Conservation (phyloP, 352 stramenopile species). For the Globisporangium iwayamae region DNA sequence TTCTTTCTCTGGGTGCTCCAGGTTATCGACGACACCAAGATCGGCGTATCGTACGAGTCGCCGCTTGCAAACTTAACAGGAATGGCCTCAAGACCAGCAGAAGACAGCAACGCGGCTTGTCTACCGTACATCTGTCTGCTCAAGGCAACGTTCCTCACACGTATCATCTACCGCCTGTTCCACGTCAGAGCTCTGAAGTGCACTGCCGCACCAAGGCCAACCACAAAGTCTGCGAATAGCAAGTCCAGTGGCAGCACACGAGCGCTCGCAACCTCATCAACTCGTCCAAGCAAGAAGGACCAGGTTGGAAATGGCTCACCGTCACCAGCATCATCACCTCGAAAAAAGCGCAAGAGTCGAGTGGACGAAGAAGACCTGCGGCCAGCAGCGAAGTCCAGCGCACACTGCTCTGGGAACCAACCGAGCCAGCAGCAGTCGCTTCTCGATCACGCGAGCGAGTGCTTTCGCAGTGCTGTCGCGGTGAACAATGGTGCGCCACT, state of each 20-base stretch:
- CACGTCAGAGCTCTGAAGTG: slow-evolving; percentile 28
- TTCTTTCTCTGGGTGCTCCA: slow-evolving; percentile 60
- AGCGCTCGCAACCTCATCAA: not conserved
- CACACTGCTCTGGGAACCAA: not conserved
- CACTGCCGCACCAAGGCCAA: slow-evolving; percentile 3
- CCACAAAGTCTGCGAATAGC: slow-evolving; percentile 9
- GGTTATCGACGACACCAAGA: slow-evolving; percentile 33
- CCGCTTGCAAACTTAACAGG: not conserved
- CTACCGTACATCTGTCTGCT: slow-evolving; percentile 37
- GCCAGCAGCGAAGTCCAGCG: not conserved
- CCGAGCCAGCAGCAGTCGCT: not conserved
- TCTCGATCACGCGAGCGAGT: slow-evolving; percentile 16
- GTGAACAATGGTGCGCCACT: slow-evolving; percentile 34
- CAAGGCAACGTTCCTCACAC: slow-evolving; percentile 48
- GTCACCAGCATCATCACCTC: slow-evolving; percentile 14
- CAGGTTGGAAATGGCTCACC: not conserved
- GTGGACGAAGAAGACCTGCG: not conserved
- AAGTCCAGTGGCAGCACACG: slow-evolving; percentile 11
- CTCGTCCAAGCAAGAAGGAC: slow-evolving; percentile 9
- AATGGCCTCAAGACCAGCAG: not conserved
- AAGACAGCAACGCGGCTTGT: not conserved
- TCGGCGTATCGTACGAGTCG: slow-evolving; percentile 50
- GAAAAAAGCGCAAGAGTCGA: slow-evolving; percentile 15
- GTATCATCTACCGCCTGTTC: slow-evolving; percentile 45
- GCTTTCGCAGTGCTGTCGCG: slow-evolving; percentile 23